A percentile compares a stretch with the other conserved stretches of the same genome.
phyloP scores from a whole-genome alignment of 2,329 filamentous ascomycete genomes.

The Venturia asperata region DNA sequence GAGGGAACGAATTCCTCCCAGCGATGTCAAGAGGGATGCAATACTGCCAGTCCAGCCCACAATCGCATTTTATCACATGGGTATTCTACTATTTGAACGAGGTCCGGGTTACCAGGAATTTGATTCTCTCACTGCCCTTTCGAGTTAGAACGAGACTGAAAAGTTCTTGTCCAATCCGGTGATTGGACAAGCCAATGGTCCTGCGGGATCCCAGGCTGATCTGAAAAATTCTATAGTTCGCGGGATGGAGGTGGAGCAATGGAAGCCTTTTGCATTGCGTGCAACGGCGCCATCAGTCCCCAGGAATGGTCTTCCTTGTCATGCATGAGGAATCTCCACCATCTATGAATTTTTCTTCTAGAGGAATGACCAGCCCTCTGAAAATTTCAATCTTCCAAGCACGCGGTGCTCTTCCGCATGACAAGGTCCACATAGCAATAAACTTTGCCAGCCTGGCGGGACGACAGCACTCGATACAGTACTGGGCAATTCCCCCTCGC shows the following conservation, averaged over 20 bases:
- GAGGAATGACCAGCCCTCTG: constrained; percentile 6
- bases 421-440: neutral
- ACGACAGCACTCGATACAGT: neutral
- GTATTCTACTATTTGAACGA: neutral
- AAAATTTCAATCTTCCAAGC: neutral
- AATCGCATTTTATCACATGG: neutral
- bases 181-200: neutral
- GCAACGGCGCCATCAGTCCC: constrained; percentile 9
- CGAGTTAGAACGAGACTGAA: neutral
- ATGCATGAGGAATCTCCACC: neutral
- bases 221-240: neutral
- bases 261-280: neutral
- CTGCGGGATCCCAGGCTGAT: neutral
- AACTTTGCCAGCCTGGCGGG: neutral
- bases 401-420: constrained; percentile 3
- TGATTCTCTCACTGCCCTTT: neutral
- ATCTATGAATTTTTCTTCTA: neutral
- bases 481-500: neutral
- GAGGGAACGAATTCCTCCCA: too few species aligned
- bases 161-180: neutral
- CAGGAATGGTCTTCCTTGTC: constrained; percentile 3
- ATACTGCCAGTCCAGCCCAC: neutral
- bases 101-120: neutral
- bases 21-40: neutral
- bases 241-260: constrained; percentile 4